Base-by-base conservation (phyloP, 768 basidiomycete species). In the Tremella mesenterica region DNA sequence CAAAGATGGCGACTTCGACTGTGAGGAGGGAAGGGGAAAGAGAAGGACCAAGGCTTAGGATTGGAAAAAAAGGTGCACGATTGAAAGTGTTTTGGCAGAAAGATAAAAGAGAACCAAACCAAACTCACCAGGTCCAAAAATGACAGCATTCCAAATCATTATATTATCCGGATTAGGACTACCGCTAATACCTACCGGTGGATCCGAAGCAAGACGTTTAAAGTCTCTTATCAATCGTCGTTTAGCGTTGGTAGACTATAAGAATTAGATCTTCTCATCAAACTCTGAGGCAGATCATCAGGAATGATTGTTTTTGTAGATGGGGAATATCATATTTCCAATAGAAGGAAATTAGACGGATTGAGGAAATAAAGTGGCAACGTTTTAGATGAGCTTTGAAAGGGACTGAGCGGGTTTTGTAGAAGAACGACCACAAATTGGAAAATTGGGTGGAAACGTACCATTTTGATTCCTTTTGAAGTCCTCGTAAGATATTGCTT, bases 121-220 rank as follows among this genome's bases (percentile, higher is more conserved):
- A 30, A 16, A 75, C 85, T 67, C 54, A 91, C 93, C 85, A 74
- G 95, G 95, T 2, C 95, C 95, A 69, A 99, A 97, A 58, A 99
- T 99, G 53, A 99, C 95, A 1, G 95, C 95, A 67, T 99, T 99
- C 95, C 95, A 99, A 14, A 96, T 80, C 90, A 97, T 95, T 74
- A 99, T 95, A 73, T 97, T 97, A 72, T 97, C 95, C 2, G 89
- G 85, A 70, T 89, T 91, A 69, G 95, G 93, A 66, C 89, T 92
- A 13, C 93, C 95, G 3, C 89, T 92, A 61, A 99, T 90, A 5
- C 95, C 95, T 49, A 86, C 85, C 0, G 95, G 95, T 3, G 93
- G 92, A 70, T 97, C 95, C 21, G 84, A 84, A 43, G 89, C 88
- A 39, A 99, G 81, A 23, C 89, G 81, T 76, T 95, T 97, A 77